Evolutionary conservation across 2,329 filamentous ascomycete genomes (phyloP), one percentile per base, ranked within the genome.

Genomic region (Scedosporium aurantiacum): DNA sequence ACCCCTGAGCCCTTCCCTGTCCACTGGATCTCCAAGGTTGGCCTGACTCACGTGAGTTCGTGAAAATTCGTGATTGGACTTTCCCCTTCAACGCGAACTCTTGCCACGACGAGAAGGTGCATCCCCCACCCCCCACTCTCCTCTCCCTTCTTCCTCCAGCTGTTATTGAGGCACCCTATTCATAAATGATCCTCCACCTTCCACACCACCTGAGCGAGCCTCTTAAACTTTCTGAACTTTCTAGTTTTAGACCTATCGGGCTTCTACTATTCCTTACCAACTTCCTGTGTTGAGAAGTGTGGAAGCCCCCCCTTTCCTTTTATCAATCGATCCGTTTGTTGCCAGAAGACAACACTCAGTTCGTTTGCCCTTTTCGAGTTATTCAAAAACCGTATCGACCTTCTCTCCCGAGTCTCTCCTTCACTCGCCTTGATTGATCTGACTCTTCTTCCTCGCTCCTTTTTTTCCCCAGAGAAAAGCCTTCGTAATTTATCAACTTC

Each of bases 41-140:
- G 23, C 3, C 50, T 4, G 21, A 37, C 32, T 61, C 59, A 61
- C 59, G 59, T 61, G 59, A 61, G 52, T 61, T 61, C 59, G 59
- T 57, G 59, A 55, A 23, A 28, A 27, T 37, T 56, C 50, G 59
- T 61, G 59, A 47, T 28, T 56, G 59, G 28, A 28, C 23, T 21
- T 56, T 45, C 58, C 47, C 28, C 47, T 40, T 60, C 47, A 60
- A 61, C 59, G 59, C 59, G 59, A 37, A 14, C 40, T 37, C 32
- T 37, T 55, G 59, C 43, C 59, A 61, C 59, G 59, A 37, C 50
- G 14, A 21, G 7, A 37, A 56, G 14, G 18, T 54, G 50, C 50
- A 18, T 54, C 50, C 43, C 23, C 50, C 18, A 23, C 18, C 4
- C 50, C 23, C 50, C 50, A 54, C 50, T 12, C 1, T 23, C 50